A percentile compares a stretch with the other conserved stretches of the same genome.
These are phyloP conservation scores for Globisporangium orthogonon DNA, from an alignment of 352 stramenopile species.

Conservation along the genomic window DNA sequence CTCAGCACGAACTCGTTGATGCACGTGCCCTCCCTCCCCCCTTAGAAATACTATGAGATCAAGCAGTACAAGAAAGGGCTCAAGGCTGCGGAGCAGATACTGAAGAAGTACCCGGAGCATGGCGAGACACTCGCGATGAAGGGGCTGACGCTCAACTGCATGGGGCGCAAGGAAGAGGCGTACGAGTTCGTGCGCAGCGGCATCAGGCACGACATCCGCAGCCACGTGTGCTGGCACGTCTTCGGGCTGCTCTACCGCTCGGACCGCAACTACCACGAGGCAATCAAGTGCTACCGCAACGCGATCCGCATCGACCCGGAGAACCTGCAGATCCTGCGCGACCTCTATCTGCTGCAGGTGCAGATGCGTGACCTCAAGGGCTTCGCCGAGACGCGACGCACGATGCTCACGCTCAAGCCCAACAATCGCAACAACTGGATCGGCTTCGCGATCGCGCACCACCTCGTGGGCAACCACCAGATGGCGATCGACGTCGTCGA, in stretches of 20 bases:
- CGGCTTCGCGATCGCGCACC: constrained; percentile 94
- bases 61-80: constrained; percentile 99
- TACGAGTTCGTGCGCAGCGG: constrained; percentile 95
- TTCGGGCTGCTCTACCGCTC: constrained; percentile 96
- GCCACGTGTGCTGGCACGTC: constrained; percentile 98
- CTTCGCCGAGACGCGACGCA: constrained; percentile 92
- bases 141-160: constrained; percentile 93
- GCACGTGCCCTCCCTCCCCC: not conserved
- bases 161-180: constrained; percentile 93
- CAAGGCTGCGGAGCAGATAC: constrained; percentile 91
- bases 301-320: constrained; percentile 95
- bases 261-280: constrained; percentile 95
- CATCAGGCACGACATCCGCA: constrained; percentile 90
- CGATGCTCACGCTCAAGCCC: constrained; percentile 91
- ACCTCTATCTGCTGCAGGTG: constrained; percentile 95
- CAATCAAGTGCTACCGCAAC: constrained; percentile 98
- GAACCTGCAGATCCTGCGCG: constrained; percentile 96
- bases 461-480: constrained; percentile 90
- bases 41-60: constrained; percentile 95
- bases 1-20: too few relatives aligned
- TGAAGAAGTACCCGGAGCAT: constrained; percentile 97
- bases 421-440: constrained; percentile 97
- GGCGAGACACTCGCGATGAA: constrained; percentile 98
- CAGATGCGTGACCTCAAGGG: constrained; percentile 88
- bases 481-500: constrained; percentile 95